Percentiles rank a stretch among this genome's conserved stretches.
These are phyloP conservation scores for Nicotiana tabacum DNA, from an alignment of 257 asterid species.

Conservation along the genomic window DNA sequence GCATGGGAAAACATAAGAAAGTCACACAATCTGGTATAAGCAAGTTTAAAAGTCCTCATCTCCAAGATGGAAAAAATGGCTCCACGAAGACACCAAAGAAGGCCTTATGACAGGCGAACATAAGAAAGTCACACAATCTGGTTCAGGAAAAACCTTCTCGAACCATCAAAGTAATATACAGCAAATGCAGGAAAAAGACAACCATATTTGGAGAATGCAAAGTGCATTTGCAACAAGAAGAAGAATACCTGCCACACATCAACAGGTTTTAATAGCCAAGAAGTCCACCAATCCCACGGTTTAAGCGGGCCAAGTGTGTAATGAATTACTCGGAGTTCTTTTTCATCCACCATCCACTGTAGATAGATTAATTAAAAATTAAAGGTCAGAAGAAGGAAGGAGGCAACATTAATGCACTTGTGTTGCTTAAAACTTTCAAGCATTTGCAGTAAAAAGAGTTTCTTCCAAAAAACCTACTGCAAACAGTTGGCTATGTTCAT, in stretches of 20 bases:
- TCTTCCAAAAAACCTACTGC: not conserved
- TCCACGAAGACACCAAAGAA: not conserved
- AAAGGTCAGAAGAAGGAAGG: not conserved
- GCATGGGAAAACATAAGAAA: conserved; percentile 13
- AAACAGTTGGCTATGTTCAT: not conserved
- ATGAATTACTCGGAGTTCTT: conserved; percentile 90
- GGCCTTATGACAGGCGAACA: too few species aligned
- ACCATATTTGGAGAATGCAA: not conserved
- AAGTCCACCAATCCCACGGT: conserved; percentile 99
- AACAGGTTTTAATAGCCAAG: conserved; percentile 97
- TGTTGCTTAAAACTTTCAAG: not conserved
- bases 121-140: too few species aligned
- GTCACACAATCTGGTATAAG: conserved; percentile 4
- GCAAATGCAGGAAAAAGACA: not conserved
- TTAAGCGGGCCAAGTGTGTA: conserved; percentile 99
- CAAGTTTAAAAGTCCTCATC: not conserved
- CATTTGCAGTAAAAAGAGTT: not conserved
- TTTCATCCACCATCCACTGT: conserved; percentile 98
- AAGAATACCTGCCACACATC: conserved; percentile 96
- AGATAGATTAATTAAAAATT: conserved; percentile 16
- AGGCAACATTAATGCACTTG: not conserved
- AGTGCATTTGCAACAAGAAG: not conserved
- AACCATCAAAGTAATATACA: too few species aligned
- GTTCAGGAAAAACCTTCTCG: too few species aligned
- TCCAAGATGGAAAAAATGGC: not conserved